These are phyloP conservation scores for Mycena vulgaris DNA, from an alignment of 768 basidiomycete genomes.

Conservation along the genomic window DNA sequence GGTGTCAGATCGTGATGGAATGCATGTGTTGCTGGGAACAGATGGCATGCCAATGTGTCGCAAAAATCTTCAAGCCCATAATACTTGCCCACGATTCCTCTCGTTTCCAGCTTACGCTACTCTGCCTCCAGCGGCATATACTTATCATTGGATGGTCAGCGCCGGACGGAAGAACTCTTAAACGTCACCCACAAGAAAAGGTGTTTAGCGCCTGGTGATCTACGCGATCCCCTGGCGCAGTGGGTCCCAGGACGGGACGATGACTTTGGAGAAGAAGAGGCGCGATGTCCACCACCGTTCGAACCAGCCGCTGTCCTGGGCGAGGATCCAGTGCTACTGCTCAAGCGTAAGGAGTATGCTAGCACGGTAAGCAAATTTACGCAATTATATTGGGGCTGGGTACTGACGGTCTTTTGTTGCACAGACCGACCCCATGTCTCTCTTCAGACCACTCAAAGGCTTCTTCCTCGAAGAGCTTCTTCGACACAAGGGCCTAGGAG, in stretches of 20 bases:
- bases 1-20: too few relatives aligned
- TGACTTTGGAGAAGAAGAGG: not conserved
- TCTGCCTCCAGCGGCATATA: not conserved
- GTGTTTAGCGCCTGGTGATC: not conserved
- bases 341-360: not conserved
- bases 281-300: not conserved
- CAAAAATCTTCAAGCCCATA: too few relatives aligned
- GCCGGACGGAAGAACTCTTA: not conserved
- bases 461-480: constrained; percentile 9
- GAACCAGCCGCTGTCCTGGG: not conserved
- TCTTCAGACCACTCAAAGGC: not conserved
- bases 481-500: constrained; percentile 11
- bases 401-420: not conserved
- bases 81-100: too few relatives aligned
- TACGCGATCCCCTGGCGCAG: not conserved
- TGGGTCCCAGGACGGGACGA: not conserved
- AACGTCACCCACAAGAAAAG: not conserved
- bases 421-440: constrained; percentile 4
- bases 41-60: too few relatives aligned
- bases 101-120: too few relatives aligned
- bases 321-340: too few relatives aligned
- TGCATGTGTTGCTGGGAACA: too few relatives aligned
- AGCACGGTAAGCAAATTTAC: not conserved
- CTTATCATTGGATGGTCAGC: not conserved
- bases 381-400: not conserved